Percentiles rank a stretch among this genome's conserved stretches.
phyloP scores from a whole-genome alignment of 805 yeast genomes.

The Suhomyces sp. region DNA sequence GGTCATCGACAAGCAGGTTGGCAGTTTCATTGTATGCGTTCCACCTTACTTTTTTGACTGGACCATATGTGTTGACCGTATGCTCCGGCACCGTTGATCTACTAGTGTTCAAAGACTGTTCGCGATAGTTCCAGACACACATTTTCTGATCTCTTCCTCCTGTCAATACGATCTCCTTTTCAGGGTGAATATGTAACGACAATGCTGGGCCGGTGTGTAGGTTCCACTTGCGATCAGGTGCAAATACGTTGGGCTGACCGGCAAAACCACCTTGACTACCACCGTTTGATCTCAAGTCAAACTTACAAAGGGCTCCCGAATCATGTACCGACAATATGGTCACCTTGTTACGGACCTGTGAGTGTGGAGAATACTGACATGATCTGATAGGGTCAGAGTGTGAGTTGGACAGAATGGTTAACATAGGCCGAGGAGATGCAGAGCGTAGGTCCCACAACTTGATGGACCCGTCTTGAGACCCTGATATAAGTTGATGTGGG shows the following conservation, averaged over 20 bases:
- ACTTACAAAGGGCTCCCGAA: constrained; percentile 80
- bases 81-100: constrained; percentile 53
- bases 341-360: constrained; percentile 38
- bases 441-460: constrained; percentile 71
- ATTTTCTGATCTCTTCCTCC: constrained; percentile 90
- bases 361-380: constrained; percentile 52
- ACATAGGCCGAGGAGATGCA: constrained; percentile 43
- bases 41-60: constrained; percentile 79
- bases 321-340: constrained; percentile 78
- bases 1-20: constrained; percentile 13
- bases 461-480: constrained; percentile 78
- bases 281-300: constrained; percentile 62
- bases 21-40: constrained; percentile 20
- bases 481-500: constrained; percentile 38
- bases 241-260: constrained; percentile 17
- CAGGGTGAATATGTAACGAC: constrained; percentile 86
- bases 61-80: constrained; percentile 69
- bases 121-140: constrained; percentile 65
- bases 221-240: constrained; percentile 73
- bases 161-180: constrained; percentile 72
- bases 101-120: constrained; percentile 14
- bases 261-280: constrained; percentile 1
- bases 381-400: constrained; percentile 69
- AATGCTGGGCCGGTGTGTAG: constrained; percentile 93
- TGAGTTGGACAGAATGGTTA: constrained; percentile 48